Base-by-base conservation (phyloP, 352 stramenopile species). In the Phytophthora hibernalis region DNA sequence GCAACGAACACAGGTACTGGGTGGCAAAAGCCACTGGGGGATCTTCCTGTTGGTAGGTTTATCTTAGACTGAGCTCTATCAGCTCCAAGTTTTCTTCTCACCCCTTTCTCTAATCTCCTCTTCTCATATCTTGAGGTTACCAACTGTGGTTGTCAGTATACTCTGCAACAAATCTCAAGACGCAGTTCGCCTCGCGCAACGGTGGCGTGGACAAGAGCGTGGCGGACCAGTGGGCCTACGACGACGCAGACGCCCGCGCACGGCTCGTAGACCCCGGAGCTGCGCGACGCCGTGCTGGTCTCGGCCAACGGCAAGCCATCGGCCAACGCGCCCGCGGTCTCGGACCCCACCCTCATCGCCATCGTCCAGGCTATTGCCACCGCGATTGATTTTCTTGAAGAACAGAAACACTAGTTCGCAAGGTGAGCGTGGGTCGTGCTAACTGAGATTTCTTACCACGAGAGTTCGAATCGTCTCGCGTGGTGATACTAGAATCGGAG, bases 151-250 rank as follows among this genome's bases (percentile, higher is more conserved):
- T n/a, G n/a, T n/a, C n/a, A n/a, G n/a, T n/a, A n/a, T n/a, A n/a
- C n/a, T n/a, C n/a, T n/a, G n/a, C n/a, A n/a, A n/a, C n/a, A 64
- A 86, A 78, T 28, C 66, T 95, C 7, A 82, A 95, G 69, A 82
- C 84, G 13, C 72, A 82, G 18, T 85, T 95, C 20, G 61, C 76
- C 3, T 72, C 81, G 31, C 81, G 77, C 33, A 83, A 84, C 9
- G 69, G 67, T 21, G 71, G 64, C 11, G 72, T 91, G 42, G 86
- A 95, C 60, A 93, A 90, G 72, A 81, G 83, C 37, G 68, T 95
- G 2, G 64, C 64, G 0, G 84, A 93, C 42, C 26, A 91, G 35
- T 71, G 80, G 13, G 83, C 77, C 12, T 84, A 95, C 28, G 16
- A 73, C 74, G 3, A 77, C 57, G 8, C 81, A 91, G 54, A 83